phyloP scores from a whole-genome alignment of 257 asterid species.

The Scutellaria baicalensis region DNA sequence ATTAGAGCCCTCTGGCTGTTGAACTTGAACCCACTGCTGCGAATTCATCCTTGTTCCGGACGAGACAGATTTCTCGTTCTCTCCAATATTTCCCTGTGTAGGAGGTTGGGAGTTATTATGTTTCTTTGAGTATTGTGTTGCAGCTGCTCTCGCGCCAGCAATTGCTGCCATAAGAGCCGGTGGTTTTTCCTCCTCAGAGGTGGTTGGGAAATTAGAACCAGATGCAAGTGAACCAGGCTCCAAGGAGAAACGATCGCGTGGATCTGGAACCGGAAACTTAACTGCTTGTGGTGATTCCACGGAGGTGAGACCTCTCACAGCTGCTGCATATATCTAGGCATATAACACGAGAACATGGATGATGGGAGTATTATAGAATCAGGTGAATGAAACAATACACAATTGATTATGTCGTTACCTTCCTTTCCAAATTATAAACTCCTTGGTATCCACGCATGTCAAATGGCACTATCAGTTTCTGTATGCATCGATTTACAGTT shows the following conservation, averaged over 20 bases:
- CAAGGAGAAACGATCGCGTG: constrained; percentile 46
- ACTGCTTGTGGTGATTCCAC: constrained; percentile 49
- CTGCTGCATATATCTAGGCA: constrained; percentile 60
- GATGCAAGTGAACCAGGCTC: constrained; percentile 60
- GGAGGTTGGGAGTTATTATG: constrained; percentile 4
- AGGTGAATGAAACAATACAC: neutral
- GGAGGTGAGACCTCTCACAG: constrained; percentile 62
- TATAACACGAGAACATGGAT: neutral
- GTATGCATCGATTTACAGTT: constrained; percentile 7
- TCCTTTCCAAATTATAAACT: constrained; percentile 82
- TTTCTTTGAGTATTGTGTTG: constrained; percentile 60
- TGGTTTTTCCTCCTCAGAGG: constrained; percentile 35
- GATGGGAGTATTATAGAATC: neutral
- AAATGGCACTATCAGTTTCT: constrained; percentile 84
- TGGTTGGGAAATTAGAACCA: constrained; percentile 7
- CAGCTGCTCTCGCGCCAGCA: constrained; percentile 78
- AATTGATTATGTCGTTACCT: constrained; percentile 38
- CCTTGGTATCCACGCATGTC: constrained; percentile 95
- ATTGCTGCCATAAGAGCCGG: constrained; percentile 59
- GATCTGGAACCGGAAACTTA: constrained; percentile 56
- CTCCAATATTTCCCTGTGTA: neutral
- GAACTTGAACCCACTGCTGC: neutral
- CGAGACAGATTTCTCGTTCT: constrained; percentile 16
- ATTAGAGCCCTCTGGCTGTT: neutral
- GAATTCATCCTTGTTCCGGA: constrained; percentile 23